Base-by-base conservation (phyloP, 345 rosid genomes). In the Isatis tinctoria region DNA sequence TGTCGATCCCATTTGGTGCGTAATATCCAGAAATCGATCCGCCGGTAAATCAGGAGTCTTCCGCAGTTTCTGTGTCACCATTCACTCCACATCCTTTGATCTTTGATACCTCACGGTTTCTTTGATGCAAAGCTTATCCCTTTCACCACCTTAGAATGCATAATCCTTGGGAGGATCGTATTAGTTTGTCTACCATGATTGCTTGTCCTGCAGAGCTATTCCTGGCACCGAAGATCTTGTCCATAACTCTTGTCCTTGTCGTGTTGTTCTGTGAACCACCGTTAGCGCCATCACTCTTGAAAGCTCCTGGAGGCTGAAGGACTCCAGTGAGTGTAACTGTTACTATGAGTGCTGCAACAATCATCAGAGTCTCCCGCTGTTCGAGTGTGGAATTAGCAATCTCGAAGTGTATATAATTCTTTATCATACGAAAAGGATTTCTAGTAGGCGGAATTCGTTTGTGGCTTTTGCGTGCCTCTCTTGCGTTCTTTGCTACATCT, bases 341-440 rank as follows among this genome's bases (percentile, higher is more conserved):
- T 13, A 61, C 69, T 48, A 61, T 61, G 40, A 72, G 69, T 39
- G 65, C 16, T 35, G 75, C 69, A 49, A 72, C 75, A 12, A 72
- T 6, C 51, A 60, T 4, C 17, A 72, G 57, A 0, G 69, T 49
- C 12, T 72, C 52, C 0, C 60, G 60, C 0, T 36, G 20, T 14
- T 72, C 75, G 7, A 2, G 7, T 27, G 75, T 48, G 1, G 68
- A 40, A 1, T 36, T 47, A 6, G 2, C 8, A 2, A 72, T 40
- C 43, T 72, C 75, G 12, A 3, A 28, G 68, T 12, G 3, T 10
- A 72, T 18, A 48, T 14, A 16, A 7, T 61, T 37, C 61, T 22
- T 9, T 39, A 72, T 36, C 17, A 24, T 27, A 9, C 27, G 67
- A 3, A 4, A 22, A 33, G 75, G 74, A n/a, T 14, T 10, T 59